A percentile compares a stretch with the other conserved stretches of the same genome.
Conservation (phyloP, 495 filamentous ascomycete species). For the Aspergillus diversus region DNA sequence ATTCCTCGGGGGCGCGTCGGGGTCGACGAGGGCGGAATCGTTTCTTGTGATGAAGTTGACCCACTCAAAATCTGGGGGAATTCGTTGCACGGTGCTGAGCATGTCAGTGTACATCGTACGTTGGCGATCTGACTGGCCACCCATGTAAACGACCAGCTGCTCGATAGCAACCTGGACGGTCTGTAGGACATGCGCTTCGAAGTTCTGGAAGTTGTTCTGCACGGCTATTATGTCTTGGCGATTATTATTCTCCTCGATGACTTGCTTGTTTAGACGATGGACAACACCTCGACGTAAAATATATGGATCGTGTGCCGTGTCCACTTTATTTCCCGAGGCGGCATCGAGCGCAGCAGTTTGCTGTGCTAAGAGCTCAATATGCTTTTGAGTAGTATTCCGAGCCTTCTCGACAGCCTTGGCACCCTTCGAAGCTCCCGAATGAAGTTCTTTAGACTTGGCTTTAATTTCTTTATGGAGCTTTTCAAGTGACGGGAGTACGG, state of each 20-base stretch:
- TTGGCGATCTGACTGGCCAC: conserved; percentile 78
- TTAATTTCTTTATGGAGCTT: conserved; percentile 95
- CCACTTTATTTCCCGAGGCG: conserved; percentile 62
- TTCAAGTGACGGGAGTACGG: conserved; percentile 84
- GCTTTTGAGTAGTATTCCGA: conserved; percentile 83
- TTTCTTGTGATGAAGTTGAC: conserved; percentile 75
- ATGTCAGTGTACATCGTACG: conserved; percentile 83
- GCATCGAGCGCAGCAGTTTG: conserved; percentile 77
- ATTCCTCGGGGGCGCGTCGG: conserved; percentile 69
- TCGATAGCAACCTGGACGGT: conserved; percentile 81
- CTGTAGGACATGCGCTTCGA: conserved; percentile 83
- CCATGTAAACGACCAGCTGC: conserved; percentile 76
- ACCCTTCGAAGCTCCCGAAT: conserved; percentile 79
- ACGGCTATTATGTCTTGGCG: conserved; percentile 85
- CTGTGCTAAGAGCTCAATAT: conserved; percentile 91
- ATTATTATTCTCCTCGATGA: conserved; percentile 93
- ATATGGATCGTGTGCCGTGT: conserved; percentile 81
- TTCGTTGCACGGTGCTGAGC: conserved; percentile 70
- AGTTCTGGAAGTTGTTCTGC: conserved; percentile 84
- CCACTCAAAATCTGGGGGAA: conserved; percentile 94
- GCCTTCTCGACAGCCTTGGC: conserved; percentile 92
- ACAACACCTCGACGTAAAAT: conserved; percentile 79
- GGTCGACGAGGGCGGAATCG: conserved; percentile 74
- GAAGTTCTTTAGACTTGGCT: conserved; percentile 86
- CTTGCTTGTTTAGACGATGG: conserved; percentile 85